Percentiles rank a stretch among this genome's conserved stretches.
Evolutionary conservation across 345 rosid genomes (phyloP).

Genomic region (Populus pruinosa): DNA sequence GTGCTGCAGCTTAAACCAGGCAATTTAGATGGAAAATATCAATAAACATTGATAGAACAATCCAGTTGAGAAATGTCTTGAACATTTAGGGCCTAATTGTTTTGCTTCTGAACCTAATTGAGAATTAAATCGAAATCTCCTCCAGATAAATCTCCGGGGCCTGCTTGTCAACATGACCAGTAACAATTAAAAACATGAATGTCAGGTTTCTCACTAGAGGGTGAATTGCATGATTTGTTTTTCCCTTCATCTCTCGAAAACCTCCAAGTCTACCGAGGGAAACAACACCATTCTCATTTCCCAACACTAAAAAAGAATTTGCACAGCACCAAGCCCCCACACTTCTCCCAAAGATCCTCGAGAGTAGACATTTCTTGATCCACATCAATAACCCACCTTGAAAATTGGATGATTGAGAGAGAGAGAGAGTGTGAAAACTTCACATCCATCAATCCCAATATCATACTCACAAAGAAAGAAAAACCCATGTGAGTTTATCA

Average conservation of each 20-base stretch:
- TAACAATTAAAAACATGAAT: no score
- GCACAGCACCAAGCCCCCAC: conserved; percentile 36
- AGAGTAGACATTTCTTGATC: conserved; percentile 43
- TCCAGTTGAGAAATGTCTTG: no score
- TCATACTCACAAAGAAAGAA: conserved; percentile 20
- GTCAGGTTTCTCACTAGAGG: not conserved
- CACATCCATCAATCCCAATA: conserved; percentile 45
- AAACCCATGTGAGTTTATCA: not conserved
- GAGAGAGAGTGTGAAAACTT: not conserved
- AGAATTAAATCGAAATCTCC: no score
- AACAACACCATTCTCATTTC: conserved; percentile 29
- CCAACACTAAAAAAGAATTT: conserved; percentile 43
- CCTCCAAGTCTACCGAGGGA: conserved; percentile 8
- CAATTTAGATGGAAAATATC: no score
- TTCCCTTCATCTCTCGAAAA: not conserved
- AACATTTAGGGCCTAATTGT: no score
- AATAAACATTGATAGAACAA: no score
- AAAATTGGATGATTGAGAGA: conserved; percentile 29
- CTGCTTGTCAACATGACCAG: no score
- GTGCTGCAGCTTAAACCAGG: no score
- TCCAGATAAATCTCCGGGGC: no score
- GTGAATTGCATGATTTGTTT: not conserved
- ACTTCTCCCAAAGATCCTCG: conserved; percentile 39
- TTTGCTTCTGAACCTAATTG: no score
- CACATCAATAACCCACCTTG: conserved; percentile 48